phyloP scores from a whole-genome alignment of 768 basidiomycete genomes.

The Cytidiella melzeri region DNA sequence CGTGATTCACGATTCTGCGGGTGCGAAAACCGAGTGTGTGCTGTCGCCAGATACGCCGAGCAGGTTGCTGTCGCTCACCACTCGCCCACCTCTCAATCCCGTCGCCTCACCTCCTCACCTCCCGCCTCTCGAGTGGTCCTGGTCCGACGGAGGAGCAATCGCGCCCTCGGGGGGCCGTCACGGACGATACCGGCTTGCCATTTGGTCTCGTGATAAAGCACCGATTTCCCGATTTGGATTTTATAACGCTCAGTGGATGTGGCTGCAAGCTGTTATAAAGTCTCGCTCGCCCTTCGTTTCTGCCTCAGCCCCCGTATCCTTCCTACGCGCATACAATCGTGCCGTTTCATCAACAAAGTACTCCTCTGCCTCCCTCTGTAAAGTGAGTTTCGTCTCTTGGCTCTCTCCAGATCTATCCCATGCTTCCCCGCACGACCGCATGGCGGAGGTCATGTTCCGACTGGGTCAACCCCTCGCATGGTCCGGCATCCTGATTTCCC shows the following conservation, averaged over 20 bases:
- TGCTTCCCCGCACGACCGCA: background rate
- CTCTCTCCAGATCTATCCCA: background rate
- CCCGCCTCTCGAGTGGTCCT: background rate
- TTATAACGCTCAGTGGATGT: constrained; percentile 9
- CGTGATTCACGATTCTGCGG: background rate
- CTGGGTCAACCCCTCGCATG: constrained; percentile 1
- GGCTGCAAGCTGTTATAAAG: constrained; percentile 16
- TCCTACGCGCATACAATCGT: background rate
- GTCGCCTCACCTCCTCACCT: no score
- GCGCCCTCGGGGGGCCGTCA: constrained; percentile 18
- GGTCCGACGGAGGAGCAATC: background rate
- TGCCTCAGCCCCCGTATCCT: constrained; percentile 8
- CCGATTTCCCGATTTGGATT: constrained; percentile 11
- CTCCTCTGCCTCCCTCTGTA: constrained; percentile 1
- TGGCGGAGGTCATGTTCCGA: constrained; percentile 10
- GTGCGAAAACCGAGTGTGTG: background rate
- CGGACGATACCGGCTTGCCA: constrained; percentile 15
- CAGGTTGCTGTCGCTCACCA: background rate
- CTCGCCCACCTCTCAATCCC: background rate
- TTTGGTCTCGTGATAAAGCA: constrained; percentile 12
- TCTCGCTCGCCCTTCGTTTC: constrained; percentile 6
- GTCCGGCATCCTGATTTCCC: background rate
- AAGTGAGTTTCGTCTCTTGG: background rate
- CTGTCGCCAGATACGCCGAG: background rate
- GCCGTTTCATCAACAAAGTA: background rate